Evolutionary conservation across 2,329 filamentous ascomycete genomes (phyloP), one percentile per base, ranked within the genome.

Genomic region (Intubia oerlemansii): DNA sequence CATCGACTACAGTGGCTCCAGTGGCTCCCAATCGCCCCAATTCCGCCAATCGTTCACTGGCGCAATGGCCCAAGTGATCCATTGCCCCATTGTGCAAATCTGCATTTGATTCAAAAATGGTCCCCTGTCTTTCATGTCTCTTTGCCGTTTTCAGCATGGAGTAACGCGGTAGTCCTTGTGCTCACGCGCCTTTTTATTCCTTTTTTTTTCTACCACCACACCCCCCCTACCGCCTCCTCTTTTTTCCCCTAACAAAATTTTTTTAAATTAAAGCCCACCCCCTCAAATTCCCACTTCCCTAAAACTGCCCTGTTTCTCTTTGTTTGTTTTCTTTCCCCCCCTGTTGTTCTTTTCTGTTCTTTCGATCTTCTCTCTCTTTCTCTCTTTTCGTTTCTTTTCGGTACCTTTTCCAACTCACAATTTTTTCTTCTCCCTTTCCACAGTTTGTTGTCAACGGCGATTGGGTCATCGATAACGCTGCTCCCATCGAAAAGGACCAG

Each of bases 391-490:
- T 17, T 18, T 30, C 30, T 31, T 15, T 34, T 30, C 29, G 15
- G 17, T 26, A 17, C 28, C 10, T 5, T n/a, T 16, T 21, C 26
- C 22, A n/a, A 21, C 26, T 16, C 5, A 12, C 27, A n/a, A n/a
- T n/a, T n/a, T n/a, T n/a, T n/a, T n/a, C n/a, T n/a, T n/a, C n/a
- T n/a, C n/a, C n/a, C n/a, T n/a, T n/a, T n/a, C 18, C 25, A 3
- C 22, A 93, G 85, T 98, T 92, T 51, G 78, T 98, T 42, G 85
- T 93, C 40, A 81, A 98, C 63, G 80, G 78, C 41, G 67, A 66
- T 41, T 98, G 88, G 88, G 71, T 70, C 28, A 77, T 72, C 48
- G 84, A 93, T 52, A 68, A 73, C 42, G 69, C 70, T 34, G 76
- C 73, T 24, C 77, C 78, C 34, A 73, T 76, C 53, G 84, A 93